phyloP scores from a whole-genome alignment of 75 land plant species.

The Gnetum montanum region DNA sequence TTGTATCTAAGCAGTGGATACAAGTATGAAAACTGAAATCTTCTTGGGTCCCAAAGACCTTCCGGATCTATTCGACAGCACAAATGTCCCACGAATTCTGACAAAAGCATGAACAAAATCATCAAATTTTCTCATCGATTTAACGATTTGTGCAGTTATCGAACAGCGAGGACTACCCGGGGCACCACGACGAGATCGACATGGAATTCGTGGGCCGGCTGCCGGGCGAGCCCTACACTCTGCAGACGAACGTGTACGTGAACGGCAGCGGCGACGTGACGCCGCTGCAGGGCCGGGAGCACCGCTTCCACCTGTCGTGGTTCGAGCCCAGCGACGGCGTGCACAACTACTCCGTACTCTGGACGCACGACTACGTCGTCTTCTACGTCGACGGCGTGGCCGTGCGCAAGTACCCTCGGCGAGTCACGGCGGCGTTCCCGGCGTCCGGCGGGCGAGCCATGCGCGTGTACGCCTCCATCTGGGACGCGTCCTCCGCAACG shows the following conservation, averaged over 20 bases:
- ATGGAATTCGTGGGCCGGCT: conserved; percentile 54
- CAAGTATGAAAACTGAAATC: too few species aligned
- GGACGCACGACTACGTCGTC: conserved; percentile 47
- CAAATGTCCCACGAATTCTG: too few species aligned
- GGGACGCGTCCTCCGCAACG: conserved; percentile 45
- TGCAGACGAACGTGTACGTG: conserved; percentile 61
- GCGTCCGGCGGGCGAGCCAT: conserved; percentile 26
- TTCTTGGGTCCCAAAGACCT: too few species aligned
- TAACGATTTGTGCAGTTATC: conserved; percentile 31
- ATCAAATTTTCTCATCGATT: too few species aligned
- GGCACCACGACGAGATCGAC: conserved; percentile 65
- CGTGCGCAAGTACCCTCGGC: conserved; percentile 16
- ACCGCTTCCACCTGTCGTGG: conserved; percentile 50
- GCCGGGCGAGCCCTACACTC: conserved; percentile 32
- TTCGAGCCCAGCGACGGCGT: conserved; percentile 49
- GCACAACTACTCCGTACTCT: conserved; percentile 60
- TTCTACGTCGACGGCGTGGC: conserved; percentile 32
- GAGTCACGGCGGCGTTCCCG: conserved; percentile 15
- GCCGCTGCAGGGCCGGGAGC: conserved; percentile 25
- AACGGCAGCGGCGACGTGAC: conserved; percentile 35
- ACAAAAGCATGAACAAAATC: too few species aligned
- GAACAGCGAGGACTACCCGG: conserved; percentile 14
- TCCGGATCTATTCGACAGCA: too few species aligned
- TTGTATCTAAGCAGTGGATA: too few species aligned
- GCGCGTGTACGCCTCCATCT: conserved; percentile 34